These are phyloP conservation scores for Sedum album DNA, from an alignment of 164 flowering plant genomes.

Conservation along the genomic window DNA sequence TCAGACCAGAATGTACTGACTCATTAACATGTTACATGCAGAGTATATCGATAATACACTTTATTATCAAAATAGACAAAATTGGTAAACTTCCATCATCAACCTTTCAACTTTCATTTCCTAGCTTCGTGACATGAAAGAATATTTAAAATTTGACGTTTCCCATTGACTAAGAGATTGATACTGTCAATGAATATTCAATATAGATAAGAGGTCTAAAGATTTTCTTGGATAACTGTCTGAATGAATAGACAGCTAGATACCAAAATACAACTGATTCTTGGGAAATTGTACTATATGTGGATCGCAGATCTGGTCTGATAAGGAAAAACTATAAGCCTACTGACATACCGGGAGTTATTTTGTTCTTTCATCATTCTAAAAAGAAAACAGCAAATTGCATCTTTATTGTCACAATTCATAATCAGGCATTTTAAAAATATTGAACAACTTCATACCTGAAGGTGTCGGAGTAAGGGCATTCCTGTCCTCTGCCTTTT, in stretches of 20 bases:
- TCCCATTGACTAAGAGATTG: background rate
- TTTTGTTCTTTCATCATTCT: background rate
- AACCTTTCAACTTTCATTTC: background rate
- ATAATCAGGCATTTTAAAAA: background rate
- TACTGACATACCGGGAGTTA: no score
- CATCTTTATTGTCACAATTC: background rate
- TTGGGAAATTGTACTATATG: background rate
- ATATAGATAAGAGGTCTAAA: background rate
- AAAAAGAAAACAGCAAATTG: background rate
- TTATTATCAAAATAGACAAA: no score
- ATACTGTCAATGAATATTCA: background rate
- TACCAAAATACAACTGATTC: background rate
- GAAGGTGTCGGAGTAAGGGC: conserved; percentile 88
- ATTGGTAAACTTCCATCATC: no score
- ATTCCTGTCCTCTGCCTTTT: conserved; percentile 70
- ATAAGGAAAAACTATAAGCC: background rate
- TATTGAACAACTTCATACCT: conserved; percentile 43
- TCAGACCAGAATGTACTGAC: background rate
- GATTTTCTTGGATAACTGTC: background rate
- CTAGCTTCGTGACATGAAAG: background rate
- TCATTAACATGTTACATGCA: background rate
- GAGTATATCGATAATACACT: no score
- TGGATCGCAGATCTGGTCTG: background rate
- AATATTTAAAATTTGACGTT: background rate
- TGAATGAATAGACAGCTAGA: background rate